phyloP scores from a whole-genome alignment of 1,284 basidiomycete genomes.

The Apiotrichum gracile region DNA sequence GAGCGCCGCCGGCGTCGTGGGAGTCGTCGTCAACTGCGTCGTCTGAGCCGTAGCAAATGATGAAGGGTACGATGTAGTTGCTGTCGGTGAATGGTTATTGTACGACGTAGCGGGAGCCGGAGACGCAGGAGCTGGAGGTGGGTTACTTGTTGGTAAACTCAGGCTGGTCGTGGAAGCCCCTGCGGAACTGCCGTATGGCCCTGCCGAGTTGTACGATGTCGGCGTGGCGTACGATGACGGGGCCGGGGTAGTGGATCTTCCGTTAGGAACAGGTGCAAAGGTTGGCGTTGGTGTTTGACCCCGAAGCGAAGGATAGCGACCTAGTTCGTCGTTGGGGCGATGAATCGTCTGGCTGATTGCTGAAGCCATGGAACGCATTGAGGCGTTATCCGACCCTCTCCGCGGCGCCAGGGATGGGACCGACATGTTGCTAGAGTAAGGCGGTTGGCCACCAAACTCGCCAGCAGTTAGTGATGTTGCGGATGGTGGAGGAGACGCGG shows the following conservation, averaged over 20 bases:
- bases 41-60: not conserved
- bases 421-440: constrained; percentile 14
- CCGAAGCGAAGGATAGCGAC: constrained; percentile 29
- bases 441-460: constrained; percentile 30
- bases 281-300: not conserved
- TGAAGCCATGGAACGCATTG: constrained; percentile 27
- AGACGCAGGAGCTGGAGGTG: no score
- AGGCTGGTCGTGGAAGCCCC: not conserved
- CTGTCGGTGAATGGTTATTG: not conserved
- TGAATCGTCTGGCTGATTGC: constrained; percentile 18
- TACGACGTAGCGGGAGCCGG: not conserved
- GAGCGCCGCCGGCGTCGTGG: not conserved
- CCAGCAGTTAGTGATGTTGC: no score
- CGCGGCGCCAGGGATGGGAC: constrained; percentile 3
- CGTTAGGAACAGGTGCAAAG: not conserved
- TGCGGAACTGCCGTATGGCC: not conserved
- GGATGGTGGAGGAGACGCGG: not conserved
- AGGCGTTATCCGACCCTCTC: constrained; percentile 31
- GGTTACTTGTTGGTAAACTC: not conserved
- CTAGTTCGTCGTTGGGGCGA: constrained; percentile 26
- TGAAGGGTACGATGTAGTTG: not conserved
- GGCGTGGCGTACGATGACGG: not conserved
- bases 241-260: not conserved
- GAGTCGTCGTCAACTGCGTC: constrained; percentile 13
- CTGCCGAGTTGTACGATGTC: constrained; percentile 2